Evolutionary conservation across 1,139 yeast genomes (phyloP).

Genomic region (Saccharomyces pastorianus): DNA sequence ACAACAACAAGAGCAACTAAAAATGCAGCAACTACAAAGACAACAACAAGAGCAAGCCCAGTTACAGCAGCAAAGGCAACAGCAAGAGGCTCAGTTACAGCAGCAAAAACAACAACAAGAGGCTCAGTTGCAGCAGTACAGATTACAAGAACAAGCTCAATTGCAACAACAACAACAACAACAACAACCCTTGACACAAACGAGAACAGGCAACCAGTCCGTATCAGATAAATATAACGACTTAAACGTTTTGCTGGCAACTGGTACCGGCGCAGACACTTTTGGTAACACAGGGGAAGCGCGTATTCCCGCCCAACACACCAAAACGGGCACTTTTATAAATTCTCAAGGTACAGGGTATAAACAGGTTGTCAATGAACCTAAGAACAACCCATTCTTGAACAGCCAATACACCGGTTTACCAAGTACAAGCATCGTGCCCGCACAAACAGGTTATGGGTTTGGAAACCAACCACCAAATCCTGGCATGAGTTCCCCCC

Average conservation of each 20-base stretch:
- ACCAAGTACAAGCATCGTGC: constrained; percentile 46
- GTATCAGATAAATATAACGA: constrained; percentile 54
- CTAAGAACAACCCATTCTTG: constrained; percentile 57
- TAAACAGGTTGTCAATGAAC: constrained; percentile 41
- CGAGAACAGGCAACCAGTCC: constrained; percentile 39
- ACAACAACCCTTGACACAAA: constrained; percentile 33
- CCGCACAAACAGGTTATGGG: constrained; percentile 82
- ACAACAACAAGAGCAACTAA: constrained; percentile 27
- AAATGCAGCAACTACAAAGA: constrained; percentile 31
- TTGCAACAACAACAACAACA: neutral
- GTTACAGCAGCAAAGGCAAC: constrained; percentile 8
- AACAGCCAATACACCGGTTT: constrained; percentile 68
- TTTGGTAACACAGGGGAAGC: constrained; percentile 87
- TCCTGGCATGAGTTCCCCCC: neutral
- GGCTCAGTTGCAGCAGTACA: constrained; percentile 27
- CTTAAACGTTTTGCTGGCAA: constrained; percentile 68
- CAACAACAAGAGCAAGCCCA: neutral
- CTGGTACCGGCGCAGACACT: constrained; percentile 87
- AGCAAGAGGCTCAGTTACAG: constrained; percentile 18
- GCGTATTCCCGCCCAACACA: constrained; percentile 87
- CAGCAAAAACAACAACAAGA: constrained; percentile 13
- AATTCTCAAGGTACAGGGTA: constrained; percentile 83
- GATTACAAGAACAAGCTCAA: too few relatives aligned
- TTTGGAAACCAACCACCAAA: constrained; percentile 57
- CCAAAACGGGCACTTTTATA: constrained; percentile 66